Base-by-base conservation (phyloP, 176 grass and related monocot genomes). In the Themeda triandra region DNA sequence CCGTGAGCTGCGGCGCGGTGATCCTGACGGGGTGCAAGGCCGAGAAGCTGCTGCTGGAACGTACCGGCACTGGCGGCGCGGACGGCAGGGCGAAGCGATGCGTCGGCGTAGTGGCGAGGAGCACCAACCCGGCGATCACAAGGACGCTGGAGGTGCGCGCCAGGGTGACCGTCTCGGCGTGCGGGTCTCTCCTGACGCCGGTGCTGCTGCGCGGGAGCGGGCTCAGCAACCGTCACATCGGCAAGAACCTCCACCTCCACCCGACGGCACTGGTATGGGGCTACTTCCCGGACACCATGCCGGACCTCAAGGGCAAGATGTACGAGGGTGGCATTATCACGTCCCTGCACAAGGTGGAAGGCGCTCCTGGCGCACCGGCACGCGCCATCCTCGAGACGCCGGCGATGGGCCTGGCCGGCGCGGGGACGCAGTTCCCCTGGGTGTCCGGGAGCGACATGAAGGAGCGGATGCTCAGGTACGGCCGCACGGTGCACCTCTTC, bases 291-390 rank as follows among this genome's bases (percentile, higher is more conserved):
- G 85, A 89, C 40, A 65, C 82, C n/a, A 9, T 40, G 11, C 78
- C 91, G 14, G 91, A 95, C 33, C 86, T 95, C 18, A 24, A 63
- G 36, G 96, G 96, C 15, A 95, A 89, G 63, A 53, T 21, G 53
- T 95, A 88, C 84, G 87, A 95, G 88, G 96, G 96, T 45, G 93
- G 93, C 79, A 95, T 98, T 80, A 98, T 98, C 85, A 98, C 96
- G 36, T 93, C 93, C 3, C 28, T 95, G 44, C 89, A 95, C 91
- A 98, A 93, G 87, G 89, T 90, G 84, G 80, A 86, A 84, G 84
- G 59, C 54, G 8, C 37, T 3, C 15, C 74, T 28, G 72, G 58
- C 31, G 58, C 28, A 41, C 80, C 77, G 74, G 33, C 35, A 37
- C 53, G 84, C 8, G 83, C 81, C 29, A 92, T 98, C 78, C 83